These are phyloP conservation scores for Venturia asperata DNA, from an alignment of 2,329 filamentous ascomycete species.

Conservation along the genomic window DNA sequence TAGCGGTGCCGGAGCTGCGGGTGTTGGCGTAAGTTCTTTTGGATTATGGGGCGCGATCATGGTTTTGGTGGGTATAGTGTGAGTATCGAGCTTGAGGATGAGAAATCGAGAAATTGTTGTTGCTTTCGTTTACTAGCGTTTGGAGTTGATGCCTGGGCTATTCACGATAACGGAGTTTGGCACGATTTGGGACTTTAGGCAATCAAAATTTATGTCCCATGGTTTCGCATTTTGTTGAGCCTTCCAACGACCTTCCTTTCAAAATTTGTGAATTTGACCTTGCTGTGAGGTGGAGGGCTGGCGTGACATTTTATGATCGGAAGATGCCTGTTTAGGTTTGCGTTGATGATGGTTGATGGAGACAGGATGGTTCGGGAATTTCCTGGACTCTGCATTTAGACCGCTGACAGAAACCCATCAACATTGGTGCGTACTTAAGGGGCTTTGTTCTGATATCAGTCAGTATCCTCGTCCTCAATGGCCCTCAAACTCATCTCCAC, in stretches of 20 bases:
- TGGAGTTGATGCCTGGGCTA: neutral
- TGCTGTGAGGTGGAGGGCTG: neutral
- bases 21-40: neutral
- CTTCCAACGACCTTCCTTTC: neutral
- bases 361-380: neutral
- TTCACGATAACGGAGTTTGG: neutral
- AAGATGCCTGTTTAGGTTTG: neutral
- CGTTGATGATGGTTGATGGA: neutral
- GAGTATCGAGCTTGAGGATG: neutral
- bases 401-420: neutral
- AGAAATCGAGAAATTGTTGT: neutral
- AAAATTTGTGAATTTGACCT: neutral
- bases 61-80: neutral
- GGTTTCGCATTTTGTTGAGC: too few species aligned
- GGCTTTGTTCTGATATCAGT: neutral
- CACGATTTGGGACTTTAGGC: neutral
- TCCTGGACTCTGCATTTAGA: neutral
- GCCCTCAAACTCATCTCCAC: neutral
- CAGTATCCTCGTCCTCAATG: neutral
- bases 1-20: neutral
- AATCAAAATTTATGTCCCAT: too few species aligned
- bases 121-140: neutral
- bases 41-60: neutral
- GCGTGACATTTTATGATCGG: neutral
- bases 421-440: neutral